phyloP scores from a whole-genome alignment of 495 filamentous ascomycete species.

The Aspergillus conjunctus region DNA sequence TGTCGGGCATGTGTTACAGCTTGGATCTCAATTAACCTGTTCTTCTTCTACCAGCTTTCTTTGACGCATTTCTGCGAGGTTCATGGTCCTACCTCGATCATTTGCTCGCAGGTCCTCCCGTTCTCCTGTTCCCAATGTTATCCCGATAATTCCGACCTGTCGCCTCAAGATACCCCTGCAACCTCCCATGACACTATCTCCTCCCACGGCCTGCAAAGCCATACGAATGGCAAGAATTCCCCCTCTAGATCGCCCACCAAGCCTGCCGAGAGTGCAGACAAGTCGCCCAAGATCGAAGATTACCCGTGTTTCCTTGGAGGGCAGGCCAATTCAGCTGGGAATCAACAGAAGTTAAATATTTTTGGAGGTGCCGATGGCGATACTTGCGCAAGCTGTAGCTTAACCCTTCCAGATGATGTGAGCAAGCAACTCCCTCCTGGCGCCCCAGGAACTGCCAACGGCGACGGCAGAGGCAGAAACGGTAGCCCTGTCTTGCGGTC shows the following conservation, averaged over 20 bases:
- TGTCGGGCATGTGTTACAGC: slow-evolving; percentile 8
- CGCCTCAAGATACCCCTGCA: slow-evolving; percentile 37
- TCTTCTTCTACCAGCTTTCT: slow-evolving; percentile 63
- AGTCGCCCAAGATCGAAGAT: slow-evolving; percentile 46
- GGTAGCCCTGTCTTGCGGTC: slow-evolving; percentile 61
- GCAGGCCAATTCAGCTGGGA: slow-evolving; percentile 35
- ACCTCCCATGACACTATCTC: slow-evolving; percentile 34
- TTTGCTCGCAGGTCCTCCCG: slow-evolving; percentile 87
- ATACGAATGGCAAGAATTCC: slow-evolving; percentile 21
- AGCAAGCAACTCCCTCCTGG: slow-evolving; percentile 57
- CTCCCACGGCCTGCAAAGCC: slow-evolving; percentile 26
- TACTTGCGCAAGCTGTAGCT: slow-evolving; percentile 61
- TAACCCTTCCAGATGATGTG: slow-evolving; percentile 56
- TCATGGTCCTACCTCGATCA: slow-evolving; percentile 91
- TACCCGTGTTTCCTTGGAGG: slow-evolving; percentile 46
- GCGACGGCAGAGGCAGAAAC: slow-evolving; percentile 53
- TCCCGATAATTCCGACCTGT: slow-evolving; percentile 37
- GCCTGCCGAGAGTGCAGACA: slow-evolving; percentile 24
- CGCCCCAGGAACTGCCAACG: slow-evolving; percentile 51
- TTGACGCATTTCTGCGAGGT: slow-evolving; percentile 96
- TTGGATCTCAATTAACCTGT: slow-evolving; percentile 15
- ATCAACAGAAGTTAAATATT: slow-evolving; percentile 36
- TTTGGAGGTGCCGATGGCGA: slow-evolving; percentile 45
- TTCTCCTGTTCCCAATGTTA: slow-evolving; percentile 76
- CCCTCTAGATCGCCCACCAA: slow-evolving; percentile 22